These are phyloP conservation scores for Tuber magnatum DNA, from an alignment of 495 filamentous ascomycete genomes.

Conservation along the genomic window DNA sequence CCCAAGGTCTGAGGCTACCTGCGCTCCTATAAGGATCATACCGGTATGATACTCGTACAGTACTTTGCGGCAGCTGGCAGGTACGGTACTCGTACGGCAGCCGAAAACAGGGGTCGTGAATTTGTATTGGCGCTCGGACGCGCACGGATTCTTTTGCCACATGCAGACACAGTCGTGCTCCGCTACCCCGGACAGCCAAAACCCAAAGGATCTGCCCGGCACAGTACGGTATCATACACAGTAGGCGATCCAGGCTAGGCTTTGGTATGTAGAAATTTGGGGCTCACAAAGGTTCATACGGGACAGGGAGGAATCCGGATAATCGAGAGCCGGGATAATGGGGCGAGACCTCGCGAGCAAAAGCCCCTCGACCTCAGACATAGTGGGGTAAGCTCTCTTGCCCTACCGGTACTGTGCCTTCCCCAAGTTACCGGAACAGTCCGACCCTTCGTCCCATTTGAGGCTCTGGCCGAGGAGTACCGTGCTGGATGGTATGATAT, in stretches of 20 bases:
- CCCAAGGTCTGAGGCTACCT: not conserved
- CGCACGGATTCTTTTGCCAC: not conserved
- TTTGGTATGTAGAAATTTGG: no score
- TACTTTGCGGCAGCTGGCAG: no score
- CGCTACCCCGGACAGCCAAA: not conserved
- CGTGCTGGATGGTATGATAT: not conserved
- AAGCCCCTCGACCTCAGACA: not conserved
- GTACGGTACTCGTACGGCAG: not conserved
- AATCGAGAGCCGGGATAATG: not conserved
- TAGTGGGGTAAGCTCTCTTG: not conserved
- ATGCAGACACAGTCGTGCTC: not conserved
- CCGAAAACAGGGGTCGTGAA: not conserved
- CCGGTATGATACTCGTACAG: no score
- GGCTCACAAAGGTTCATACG: not conserved
- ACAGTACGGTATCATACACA: no score
- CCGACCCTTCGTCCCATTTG: not conserved
- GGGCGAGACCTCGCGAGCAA: not conserved
- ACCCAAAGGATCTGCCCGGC: no score
- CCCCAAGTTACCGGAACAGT: not conserved
- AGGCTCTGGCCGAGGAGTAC: not conserved
- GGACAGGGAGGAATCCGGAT: not conserved
- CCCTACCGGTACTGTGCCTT: not conserved
- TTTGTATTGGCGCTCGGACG: not conserved
- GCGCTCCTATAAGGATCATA: not conserved
- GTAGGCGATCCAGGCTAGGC: no score